Evolutionary conservation across 2,329 filamentous ascomycete species (phyloP).

Genomic region (Dactylellina cionopaga): DNA sequence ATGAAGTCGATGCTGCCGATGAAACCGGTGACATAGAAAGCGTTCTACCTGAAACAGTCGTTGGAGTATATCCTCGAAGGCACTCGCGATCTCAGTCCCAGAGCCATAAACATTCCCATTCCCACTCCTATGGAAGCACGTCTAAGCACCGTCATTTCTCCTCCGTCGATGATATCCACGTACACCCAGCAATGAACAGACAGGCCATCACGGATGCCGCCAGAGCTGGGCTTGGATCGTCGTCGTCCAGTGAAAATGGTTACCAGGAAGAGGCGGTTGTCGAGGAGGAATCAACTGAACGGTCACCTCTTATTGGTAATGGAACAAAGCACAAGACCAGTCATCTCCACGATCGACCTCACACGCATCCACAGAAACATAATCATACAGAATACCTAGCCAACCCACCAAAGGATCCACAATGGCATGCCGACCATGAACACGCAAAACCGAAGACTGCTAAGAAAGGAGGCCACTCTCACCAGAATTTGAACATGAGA

Average conservation of each 20-base stretch:
- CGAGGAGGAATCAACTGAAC: conserved; percentile 60
- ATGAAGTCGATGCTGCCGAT: conserved; percentile 64
- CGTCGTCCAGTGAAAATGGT: conserved; percentile 68
- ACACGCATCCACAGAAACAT: conserved; percentile 56
- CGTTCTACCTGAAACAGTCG: conserved; percentile 71
- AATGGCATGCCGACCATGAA: conserved; percentile 76
- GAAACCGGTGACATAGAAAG: conserved; percentile 70
- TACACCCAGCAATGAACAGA: conserved; percentile 88
- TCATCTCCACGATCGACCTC: conserved; percentile 57
- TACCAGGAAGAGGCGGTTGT: conserved; percentile 64
- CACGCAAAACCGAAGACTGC: conserved; percentile 77
- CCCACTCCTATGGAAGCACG: conserved; percentile 62
- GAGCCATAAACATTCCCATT: conserved; percentile 60
- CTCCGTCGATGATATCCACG: conserved; percentile 73
- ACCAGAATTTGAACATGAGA: conserved; percentile 94
- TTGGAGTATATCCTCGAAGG: conserved; percentile 61
- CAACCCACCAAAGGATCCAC: conserved; percentile 58
- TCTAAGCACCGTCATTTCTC: conserved; percentile 55
- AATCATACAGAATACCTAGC: conserved; percentile 54
- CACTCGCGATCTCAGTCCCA: conserved; percentile 57
- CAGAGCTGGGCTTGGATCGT: conserved; percentile 68
- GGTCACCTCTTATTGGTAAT: conserved; percentile 60
- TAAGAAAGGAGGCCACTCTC: conserved; percentile 74
- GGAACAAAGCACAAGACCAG: conserved; percentile 56
- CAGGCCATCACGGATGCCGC: conserved; percentile 92